Conservation (phyloP, 352 stramenopile species). For the Phytopythium cucurbitacearum region DNA sequence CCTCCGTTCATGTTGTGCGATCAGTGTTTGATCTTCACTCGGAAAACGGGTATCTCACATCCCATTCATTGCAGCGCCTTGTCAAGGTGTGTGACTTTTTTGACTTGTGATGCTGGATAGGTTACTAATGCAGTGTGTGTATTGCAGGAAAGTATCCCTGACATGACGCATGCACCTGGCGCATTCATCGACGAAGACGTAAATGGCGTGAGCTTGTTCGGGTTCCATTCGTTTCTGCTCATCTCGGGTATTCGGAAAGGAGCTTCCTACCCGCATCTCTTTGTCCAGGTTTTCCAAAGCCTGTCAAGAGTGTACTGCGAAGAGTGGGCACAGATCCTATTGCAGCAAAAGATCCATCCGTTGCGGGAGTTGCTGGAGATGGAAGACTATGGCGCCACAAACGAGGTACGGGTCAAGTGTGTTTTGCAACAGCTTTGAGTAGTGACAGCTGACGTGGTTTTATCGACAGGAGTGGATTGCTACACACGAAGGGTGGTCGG, state of each 20-base stretch:
- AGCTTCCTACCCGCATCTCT: conserved; percentile 37
- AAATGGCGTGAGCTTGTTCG: conserved; percentile 24
- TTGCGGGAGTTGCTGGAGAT: conserved; percentile 54
- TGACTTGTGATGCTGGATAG: too few species aligned
- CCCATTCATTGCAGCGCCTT: background rate
- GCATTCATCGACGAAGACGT: conserved; percentile 73
- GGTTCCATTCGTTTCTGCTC: conserved; percentile 56
- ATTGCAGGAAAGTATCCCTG: too few species aligned
- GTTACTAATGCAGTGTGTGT: too few species aligned
- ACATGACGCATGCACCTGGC: background rate
- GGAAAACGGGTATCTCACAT: conserved; percentile 10
- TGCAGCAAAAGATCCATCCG: conserved; percentile 62
- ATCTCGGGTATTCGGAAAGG: conserved; percentile 36
- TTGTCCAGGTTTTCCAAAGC: conserved; percentile 44
- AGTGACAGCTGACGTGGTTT: background rate
- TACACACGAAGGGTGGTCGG: conserved; percentile 67
- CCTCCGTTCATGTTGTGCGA: conserved; percentile 5
- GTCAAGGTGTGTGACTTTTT: background rate
- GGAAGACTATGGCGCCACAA: conserved; percentile 68
- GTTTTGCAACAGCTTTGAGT: background rate
- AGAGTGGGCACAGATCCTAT: conserved; percentile 46
- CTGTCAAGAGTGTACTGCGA: conserved; percentile 70
- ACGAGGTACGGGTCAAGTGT: conserved; percentile 44
- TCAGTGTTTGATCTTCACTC: conserved; percentile 25
- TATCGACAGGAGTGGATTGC: conserved; percentile 61